phyloP scores from a whole-genome alignment of 2,329 filamentous ascomycete species.

The Fusarium pseudocircinatum region DNA sequence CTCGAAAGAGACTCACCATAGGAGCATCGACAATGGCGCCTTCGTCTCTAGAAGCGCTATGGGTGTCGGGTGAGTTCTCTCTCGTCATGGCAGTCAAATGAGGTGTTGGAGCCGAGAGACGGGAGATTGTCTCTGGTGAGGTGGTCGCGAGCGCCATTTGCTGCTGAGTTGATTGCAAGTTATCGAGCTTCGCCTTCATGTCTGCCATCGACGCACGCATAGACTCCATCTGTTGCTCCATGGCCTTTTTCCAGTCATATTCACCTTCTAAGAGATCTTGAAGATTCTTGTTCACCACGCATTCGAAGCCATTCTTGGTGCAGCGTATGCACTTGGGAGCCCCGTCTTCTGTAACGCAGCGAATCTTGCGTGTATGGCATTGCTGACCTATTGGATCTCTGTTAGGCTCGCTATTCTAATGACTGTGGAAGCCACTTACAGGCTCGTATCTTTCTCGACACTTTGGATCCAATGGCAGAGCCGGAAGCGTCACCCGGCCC shows the following conservation, averaged over 20 bases:
- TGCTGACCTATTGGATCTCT: not conserved
- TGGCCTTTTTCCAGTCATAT: not conserved
- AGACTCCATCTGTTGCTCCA: not conserved
- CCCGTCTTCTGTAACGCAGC: not conserved
- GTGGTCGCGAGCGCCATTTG: not conserved
- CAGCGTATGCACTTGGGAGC: not conserved
- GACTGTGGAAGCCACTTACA: not conserved
- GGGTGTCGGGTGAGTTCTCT: not conserved
- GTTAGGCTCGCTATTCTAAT: not conserved
- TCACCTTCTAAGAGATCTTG: not conserved
- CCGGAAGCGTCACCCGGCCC: not conserved
- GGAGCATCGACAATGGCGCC: not conserved
- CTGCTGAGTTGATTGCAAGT: not conserved
- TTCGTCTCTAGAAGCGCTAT: not conserved
- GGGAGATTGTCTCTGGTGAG: not conserved
- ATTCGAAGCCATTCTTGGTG: not conserved
- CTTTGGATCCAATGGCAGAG: not conserved
- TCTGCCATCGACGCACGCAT: not conserved
- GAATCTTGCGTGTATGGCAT: not conserved
- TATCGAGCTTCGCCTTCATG: not conserved
- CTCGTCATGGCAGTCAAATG: not conserved
- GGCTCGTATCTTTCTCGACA: not conserved
- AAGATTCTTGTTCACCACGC: not conserved
- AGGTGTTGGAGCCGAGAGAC: not conserved
- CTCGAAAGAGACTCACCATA: not conserved